Evolutionary conservation across 139 green algal genomes (phyloP).

Genomic region (Mesotaenium endlicherianum): DNA sequence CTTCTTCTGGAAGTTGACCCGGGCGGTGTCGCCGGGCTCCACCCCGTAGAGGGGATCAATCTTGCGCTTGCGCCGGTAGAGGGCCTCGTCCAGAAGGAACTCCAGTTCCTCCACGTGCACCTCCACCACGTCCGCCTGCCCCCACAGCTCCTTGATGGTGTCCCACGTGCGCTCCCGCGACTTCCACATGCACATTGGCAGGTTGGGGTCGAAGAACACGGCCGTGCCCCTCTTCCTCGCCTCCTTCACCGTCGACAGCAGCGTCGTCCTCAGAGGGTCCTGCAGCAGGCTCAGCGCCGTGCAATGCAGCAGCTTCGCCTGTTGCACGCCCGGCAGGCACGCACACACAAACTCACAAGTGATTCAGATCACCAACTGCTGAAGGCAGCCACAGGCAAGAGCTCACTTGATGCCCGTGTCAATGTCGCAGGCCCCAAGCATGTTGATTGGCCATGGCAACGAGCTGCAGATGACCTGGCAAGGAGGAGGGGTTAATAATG

Average conservation of each 20-base stretch:
- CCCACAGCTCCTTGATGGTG: slow-evolving; percentile 2
- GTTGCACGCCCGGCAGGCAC: neutral
- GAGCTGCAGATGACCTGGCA: no score
- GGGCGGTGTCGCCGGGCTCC: neutral
- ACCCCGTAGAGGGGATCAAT: neutral
- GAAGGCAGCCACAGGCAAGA: no score
- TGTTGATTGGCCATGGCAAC: no score
- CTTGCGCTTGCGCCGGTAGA: neutral
- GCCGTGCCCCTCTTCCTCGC: neutral
- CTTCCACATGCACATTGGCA: slow-evolving; percentile 21
- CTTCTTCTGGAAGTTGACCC: no score
- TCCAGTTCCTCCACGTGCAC: slow-evolving; percentile 13
- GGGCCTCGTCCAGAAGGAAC: slow-evolving; percentile 29
- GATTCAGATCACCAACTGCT: neutral
- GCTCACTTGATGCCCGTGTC: no score
- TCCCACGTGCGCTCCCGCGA: neutral
- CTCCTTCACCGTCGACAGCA: neutral
- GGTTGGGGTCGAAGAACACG: slow-evolving; percentile 22
- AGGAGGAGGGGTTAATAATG: no score
- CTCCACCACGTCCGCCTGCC: slow-evolving; percentile 25
- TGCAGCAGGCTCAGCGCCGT: slow-evolving; percentile 6
- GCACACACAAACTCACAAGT: neutral
- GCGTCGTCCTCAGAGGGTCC: neutral
- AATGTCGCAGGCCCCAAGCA: no score
- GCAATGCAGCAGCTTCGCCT: neutral